Conservation (phyloP, 2,329 filamentous ascomycete species). For the Aureobasidium zeae region DNA sequence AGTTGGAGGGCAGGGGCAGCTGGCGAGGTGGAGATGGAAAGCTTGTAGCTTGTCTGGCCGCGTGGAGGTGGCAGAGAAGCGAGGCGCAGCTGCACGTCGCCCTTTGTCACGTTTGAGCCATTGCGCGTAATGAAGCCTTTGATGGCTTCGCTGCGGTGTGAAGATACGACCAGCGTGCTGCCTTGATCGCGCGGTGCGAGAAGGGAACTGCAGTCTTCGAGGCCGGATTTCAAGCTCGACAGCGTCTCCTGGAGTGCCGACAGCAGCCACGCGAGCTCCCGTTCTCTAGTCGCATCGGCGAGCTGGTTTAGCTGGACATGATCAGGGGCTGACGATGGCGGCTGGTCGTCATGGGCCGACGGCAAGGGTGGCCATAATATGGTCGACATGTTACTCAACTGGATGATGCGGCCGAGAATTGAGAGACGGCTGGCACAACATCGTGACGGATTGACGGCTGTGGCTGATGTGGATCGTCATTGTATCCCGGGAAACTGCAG, state of each 20-base stretch:
- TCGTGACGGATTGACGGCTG: conserved; percentile 9
- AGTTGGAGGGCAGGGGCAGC: conserved; percentile 52
- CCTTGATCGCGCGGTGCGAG: conserved; percentile 77
- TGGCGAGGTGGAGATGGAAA: conserved; percentile 45
- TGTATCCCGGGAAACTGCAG: conserved; percentile 10
- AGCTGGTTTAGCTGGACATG: neutral
- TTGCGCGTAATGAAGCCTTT: conserved; percentile 57
- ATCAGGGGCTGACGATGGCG: neutral
- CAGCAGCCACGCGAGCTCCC: conserved; percentile 56
- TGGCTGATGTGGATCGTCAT: conserved; percentile 4
- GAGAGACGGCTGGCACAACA: neutral
- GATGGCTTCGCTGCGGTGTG: conserved; percentile 61
- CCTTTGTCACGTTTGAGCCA: conserved; percentile 84
- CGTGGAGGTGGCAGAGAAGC: conserved; percentile 53
- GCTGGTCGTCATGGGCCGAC: conserved; percentile 24
- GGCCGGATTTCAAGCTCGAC: conserved; percentile 54
- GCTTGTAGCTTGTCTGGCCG: conserved; percentile 42
- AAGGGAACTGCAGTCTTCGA: conserved; percentile 81
- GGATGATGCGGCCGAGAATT: neutral
- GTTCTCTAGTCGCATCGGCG: conserved; percentile 15
- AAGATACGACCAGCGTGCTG: conserved; percentile 82
- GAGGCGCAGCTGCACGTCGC: conserved; percentile 69
- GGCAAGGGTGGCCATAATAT: conserved; percentile 52
- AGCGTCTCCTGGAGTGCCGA: conserved; percentile 52
- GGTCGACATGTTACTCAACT: conserved; percentile 44